Evolutionary conservation across 768 basidiomycete species (phyloP), one percentile per base, ranked within the genome.

Genomic region (Stropharia rugosoannulata): DNA sequence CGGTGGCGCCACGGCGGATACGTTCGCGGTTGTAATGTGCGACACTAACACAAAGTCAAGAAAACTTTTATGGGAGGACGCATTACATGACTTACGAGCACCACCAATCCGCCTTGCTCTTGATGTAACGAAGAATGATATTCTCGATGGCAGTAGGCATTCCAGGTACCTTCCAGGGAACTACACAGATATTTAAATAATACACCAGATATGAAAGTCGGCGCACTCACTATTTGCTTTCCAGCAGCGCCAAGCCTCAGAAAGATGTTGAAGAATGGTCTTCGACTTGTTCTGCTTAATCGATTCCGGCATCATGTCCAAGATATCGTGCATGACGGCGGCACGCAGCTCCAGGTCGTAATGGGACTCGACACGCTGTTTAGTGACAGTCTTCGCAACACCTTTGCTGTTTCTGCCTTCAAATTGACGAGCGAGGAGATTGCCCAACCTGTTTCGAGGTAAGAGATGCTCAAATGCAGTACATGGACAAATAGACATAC

Each of bases 231-330:
- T 94, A 67, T 94, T 94, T 3, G 92, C 92, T 71, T 94, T 94
- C 92, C 92, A 94, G 73, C 95, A 98, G 63, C 96, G 81, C 97
- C 97, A 98, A 9, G 96, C 97, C 69, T 98, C 97, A 3, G 95
- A 97, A 62, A 98, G 75, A 70, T 98, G 97, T 70, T 99, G 97
- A 68, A 99, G 68, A 61, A 99, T 98, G 10, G 97, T 98, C 80
- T 99, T 99, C n/a, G 95, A 87, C 78, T 99, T 98, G 76, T 98
- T 99, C 73, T 95, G 94, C 74, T 95, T 95, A 78, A 98, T 95
- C 2, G 92, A 94, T 72, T 98, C 97, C 6, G 97, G 97, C 96
- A 98, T 98, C 96, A 98, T 98, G 77, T 98, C 96, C 63, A 99
- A 79, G 63, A 99, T 98, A 72, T 99, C 96, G 75, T 98, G 96